A percentile compares a stretch with the other conserved stretches of the same genome.
Evolutionary conservation across 1,284 basidiomycete genomes (phyloP).

Genomic region (Ganoderma boninense): DNA sequence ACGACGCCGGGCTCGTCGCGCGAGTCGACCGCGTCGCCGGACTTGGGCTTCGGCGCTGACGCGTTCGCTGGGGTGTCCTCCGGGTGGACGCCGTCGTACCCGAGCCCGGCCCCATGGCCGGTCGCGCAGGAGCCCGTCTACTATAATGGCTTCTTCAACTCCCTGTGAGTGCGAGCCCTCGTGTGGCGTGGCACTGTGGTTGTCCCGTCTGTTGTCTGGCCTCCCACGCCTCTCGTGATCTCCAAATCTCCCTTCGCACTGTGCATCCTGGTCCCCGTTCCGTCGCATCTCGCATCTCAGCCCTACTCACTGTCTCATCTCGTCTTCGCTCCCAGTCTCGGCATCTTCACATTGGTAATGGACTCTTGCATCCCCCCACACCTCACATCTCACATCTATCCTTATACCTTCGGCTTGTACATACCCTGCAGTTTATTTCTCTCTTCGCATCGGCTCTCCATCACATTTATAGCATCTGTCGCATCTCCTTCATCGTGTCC

Average conservation of each 20-base stretch:
- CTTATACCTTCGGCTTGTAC: neutral
- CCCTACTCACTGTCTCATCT: no score
- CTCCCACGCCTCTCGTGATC: no score
- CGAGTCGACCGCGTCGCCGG: neutral
- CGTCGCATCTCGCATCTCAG: no score
- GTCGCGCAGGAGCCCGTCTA: neutral
- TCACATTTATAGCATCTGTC: neutral
- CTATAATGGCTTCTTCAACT: neutral
- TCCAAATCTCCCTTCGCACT: no score
- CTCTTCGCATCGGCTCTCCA: neutral
- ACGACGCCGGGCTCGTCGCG: neutral
- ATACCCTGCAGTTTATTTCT: neutral
- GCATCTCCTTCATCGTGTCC: neutral
- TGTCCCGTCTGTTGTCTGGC: neutral
- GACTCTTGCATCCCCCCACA: no score
- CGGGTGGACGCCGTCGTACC: neutral
- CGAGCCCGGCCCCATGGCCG: neutral
- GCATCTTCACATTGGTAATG: neutral
- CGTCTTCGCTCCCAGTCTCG: neutral
- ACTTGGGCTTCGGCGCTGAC: neutral
- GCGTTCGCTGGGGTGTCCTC: no score
- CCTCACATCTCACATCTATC: no score
- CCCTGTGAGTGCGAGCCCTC: neutral
- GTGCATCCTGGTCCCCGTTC: no score
- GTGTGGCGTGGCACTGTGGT: neutral